Percentiles rank a stretch among this genome's conserved stretches.
Evolutionary conservation across 768 basidiomycete species (phyloP).

Genomic region (Asterophora lycoperdoides): DNA sequence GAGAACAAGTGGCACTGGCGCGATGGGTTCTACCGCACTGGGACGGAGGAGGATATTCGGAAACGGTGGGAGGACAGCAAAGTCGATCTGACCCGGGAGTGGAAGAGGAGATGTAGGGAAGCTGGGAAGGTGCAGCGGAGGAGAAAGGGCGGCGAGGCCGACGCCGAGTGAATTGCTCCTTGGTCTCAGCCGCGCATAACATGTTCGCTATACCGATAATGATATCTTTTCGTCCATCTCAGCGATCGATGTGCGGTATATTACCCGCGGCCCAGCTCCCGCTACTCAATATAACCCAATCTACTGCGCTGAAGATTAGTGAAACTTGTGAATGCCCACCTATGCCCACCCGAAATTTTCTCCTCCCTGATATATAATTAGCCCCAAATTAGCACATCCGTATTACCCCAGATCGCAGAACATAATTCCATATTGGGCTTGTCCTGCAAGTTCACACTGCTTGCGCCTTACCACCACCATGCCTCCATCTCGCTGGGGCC

Average conservation of each 20-base stretch:
- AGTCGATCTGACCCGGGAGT: slow-evolving; percentile 63
- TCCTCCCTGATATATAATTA: no score
- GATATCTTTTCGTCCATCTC: no score
- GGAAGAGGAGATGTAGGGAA: slow-evolving; percentile 76
- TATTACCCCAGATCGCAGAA: not conserved
- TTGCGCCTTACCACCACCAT: slow-evolving; percentile 15
- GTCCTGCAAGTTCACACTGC: not conserved
- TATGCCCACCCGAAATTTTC: no score
- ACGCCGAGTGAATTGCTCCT: slow-evolving; percentile 1
- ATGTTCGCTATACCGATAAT: no score
- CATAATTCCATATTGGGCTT: not conserved
- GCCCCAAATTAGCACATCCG: no score
- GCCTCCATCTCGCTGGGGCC: slow-evolving; percentile 45
- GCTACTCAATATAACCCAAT: no score
- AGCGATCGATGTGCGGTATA: no score
- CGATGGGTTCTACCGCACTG: slow-evolving; percentile 46
- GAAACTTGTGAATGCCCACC: no score
- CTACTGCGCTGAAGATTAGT: no score
- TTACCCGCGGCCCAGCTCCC: no score
- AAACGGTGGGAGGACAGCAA: slow-evolving; percentile 69
- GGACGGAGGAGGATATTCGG: slow-evolving; percentile 56
- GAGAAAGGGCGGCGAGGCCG: slow-evolving; percentile 38
- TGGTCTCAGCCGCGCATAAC: no score
- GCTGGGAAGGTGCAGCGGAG: slow-evolving; percentile 62
- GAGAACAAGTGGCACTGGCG: slow-evolving; percentile 49